Conservation (phyloP, 2,329 filamentous ascomycete species). For the Cladophialophora carrionii region DNA sequence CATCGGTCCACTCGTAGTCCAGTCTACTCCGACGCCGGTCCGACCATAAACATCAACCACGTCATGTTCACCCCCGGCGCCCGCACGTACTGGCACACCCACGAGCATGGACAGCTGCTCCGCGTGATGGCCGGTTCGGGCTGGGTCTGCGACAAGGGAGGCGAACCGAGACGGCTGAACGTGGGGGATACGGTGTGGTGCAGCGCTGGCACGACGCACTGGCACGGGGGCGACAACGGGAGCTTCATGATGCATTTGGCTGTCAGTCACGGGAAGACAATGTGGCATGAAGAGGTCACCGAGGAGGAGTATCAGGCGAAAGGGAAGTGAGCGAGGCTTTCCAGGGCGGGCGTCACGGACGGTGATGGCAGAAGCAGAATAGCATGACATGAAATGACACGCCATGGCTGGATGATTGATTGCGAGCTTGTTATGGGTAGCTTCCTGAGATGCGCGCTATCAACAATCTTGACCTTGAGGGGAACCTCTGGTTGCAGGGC, state of each 20-base stretch:
- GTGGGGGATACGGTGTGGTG: constrained; percentile 50
- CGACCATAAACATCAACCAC: constrained; percentile 43
- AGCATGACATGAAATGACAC: background rate
- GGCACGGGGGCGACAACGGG: constrained; percentile 51
- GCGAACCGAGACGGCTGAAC: constrained; percentile 43
- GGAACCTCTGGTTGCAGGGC: background rate
- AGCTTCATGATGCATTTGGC: constrained; percentile 50
- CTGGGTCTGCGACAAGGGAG: constrained; percentile 51
- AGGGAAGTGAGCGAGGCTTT: constrained; percentile 13
- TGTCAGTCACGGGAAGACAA: constrained; percentile 46
- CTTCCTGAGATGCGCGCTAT: background rate
- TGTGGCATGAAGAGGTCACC: constrained; percentile 45
- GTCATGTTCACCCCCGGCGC: constrained; percentile 52
- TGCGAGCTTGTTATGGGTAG: background rate
- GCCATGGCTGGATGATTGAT: background rate
- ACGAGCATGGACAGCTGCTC: constrained; percentile 52
- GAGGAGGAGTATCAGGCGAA: constrained; percentile 44
- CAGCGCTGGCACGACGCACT: constrained; percentile 49
- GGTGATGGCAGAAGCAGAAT: background rate
- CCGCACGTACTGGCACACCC: constrained; percentile 52
- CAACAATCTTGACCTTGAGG: background rate
- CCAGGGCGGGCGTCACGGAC: background rate
- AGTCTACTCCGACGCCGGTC: constrained; percentile 36
- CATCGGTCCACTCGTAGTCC: constrained; percentile 8
- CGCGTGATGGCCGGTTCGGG: constrained; percentile 48